phyloP scores from a whole-genome alignment of 1,284 basidiomycete species.

The Anthracocystis setariae region DNA sequence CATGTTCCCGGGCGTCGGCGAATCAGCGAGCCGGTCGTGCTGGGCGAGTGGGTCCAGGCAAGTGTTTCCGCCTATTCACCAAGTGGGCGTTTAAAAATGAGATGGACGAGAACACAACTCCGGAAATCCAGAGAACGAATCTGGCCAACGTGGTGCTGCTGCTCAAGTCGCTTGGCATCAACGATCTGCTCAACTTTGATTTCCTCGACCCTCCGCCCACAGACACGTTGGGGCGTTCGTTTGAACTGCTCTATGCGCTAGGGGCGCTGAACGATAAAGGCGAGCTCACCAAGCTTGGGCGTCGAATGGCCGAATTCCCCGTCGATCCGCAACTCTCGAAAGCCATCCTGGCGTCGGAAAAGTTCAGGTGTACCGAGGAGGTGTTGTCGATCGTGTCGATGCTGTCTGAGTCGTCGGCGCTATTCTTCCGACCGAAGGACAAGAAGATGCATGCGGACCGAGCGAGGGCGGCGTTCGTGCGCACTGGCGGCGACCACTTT shows the following conservation, averaged over 20 bases:
- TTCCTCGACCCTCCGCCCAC: constrained; percentile 80
- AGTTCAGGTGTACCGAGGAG: constrained; percentile 95
- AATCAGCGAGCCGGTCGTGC: constrained; percentile 97
- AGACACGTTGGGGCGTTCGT: constrained; percentile 94
- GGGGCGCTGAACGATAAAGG: constrained; percentile 96
- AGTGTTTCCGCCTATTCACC: constrained; percentile 86
- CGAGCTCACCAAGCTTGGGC: constrained; percentile 92
- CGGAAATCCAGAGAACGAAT: constrained; percentile 73
- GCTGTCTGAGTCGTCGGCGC: constrained; percentile 91
- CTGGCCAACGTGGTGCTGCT: constrained; percentile 73
- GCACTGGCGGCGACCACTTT: constrained; percentile 96
- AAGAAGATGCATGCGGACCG: constrained; percentile 76
- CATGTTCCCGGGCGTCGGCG: constrained; percentile 91
- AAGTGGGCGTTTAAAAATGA: constrained; percentile 76
- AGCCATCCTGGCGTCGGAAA: constrained; percentile 92
- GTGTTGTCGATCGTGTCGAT: constrained; percentile 96
- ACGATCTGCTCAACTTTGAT: constrained; percentile 75
- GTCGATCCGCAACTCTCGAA: constrained; percentile 98
- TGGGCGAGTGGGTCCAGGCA: constrained; percentile 97
- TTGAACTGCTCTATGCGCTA: constrained; percentile 92
- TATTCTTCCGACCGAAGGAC: constrained; percentile 98
- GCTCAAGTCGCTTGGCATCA: constrained; percentile 75
- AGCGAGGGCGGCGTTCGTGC: constrained; percentile 90
- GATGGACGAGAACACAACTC: constrained; percentile 74
- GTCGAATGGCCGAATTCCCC: constrained; percentile 98